Conservation (phyloP, 257 asterid genomes). For the Thymus mandschuricus region DNA sequence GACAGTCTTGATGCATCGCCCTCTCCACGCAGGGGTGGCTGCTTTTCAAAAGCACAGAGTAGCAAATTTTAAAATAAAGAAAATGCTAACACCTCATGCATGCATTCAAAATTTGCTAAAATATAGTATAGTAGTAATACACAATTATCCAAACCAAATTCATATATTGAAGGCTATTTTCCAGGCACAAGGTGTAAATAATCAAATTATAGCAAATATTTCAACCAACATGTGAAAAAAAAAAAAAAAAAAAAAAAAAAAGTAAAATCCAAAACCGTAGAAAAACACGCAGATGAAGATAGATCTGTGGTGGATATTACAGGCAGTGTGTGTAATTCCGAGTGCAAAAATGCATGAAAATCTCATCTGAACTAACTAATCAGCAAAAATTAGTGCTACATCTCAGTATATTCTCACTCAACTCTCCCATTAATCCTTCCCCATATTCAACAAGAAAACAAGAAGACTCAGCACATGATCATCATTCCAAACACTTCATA, state of each 20-base stretch:
- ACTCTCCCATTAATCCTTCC: not conserved
- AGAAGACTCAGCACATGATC: not conserved
- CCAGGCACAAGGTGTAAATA: too few species aligned
- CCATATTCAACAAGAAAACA: slow-evolving; percentile 27
- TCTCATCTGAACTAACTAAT: slow-evolving; percentile 42
- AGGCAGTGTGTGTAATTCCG: not conserved
- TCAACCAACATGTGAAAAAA: too few species aligned
- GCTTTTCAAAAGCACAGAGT: slow-evolving; percentile 50
- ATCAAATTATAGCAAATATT: too few species aligned
- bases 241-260: too few species aligned
- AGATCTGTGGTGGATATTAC: not conserved
- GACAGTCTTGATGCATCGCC: slow-evolving; percentile 97
- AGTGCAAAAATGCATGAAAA: slow-evolving; percentile 37
- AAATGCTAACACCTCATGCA: too few species aligned
- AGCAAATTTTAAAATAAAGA: slow-evolving; percentile 22
- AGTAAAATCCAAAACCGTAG: too few species aligned
- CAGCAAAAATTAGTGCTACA: slow-evolving; percentile 9
- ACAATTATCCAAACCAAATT: too few species aligned
- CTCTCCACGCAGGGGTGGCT: slow-evolving; percentile 84
- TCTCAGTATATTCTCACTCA: slow-evolving; percentile 18
- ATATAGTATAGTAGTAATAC: too few species aligned
- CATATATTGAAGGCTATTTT: too few species aligned
- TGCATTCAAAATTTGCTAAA: too few species aligned
- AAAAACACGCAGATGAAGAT: too few species aligned
- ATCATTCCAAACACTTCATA: not conserved